Base-by-base conservation (phyloP, 306 rosid species). In the Cucumis hystrix region DNA sequence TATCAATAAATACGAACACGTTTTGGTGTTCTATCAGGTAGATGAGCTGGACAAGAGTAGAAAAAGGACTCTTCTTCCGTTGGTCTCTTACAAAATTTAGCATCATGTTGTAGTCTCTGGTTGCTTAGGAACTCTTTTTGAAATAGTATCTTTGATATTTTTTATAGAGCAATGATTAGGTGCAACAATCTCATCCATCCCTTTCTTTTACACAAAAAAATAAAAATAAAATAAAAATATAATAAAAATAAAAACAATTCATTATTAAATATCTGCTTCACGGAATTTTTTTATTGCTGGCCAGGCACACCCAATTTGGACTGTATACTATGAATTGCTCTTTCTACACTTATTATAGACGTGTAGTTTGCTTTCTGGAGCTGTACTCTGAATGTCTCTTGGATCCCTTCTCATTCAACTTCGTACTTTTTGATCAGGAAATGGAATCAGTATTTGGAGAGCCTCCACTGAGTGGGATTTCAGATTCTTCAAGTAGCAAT, bases 381-480 rank as follows among this genome's bases (percentile, higher is more conserved):
- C 35, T 14, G 55, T 78, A 69, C 0, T 4, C 35, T 43, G 41
- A 12, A 61, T 61, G n/a, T 61, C 67, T 23, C 8, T 5, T 28
- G 49, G 33, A 59, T 23, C 63, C 30, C 40, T 83, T 66, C 67
- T 75, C 13, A 75, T 65, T 28, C 57, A 41, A 10, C 5, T 7
- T 10, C 64, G 35, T 69, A 54, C 49, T 54, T 18, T 66, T 77
- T 75, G 79, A 82, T 78, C 84, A 94, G 98, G 96, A 94, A 85
- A 86, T 94, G 97, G 96, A 87, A 79, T 84, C 91, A 0, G 88
- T 94, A 18, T 90, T 94, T 43, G 96, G 96, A 17, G 89, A 85
- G 77, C 84, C 85, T 83, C 87, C 91, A 33, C 57, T 86, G 4
- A 63, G 57, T 82, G 84, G 80, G 40, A 84, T 79, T 77, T 79